Percentiles rank a stretch among this genome's conserved stretches.
Conservation (phyloP, 1,284 basidiomycete species). For the Somion occarium region DNA sequence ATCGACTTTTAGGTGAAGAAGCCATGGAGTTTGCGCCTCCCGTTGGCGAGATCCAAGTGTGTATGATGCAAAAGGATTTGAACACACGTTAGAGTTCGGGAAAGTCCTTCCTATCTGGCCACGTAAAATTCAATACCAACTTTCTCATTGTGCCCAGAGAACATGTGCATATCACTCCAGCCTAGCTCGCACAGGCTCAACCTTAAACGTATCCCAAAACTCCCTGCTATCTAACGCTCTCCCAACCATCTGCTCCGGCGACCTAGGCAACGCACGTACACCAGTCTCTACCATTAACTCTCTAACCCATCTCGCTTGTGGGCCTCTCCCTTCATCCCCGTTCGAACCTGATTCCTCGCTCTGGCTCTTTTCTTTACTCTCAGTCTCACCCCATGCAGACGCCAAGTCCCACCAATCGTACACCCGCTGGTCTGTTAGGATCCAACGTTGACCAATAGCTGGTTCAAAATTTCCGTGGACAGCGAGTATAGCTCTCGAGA, state of each 20-base stretch:
- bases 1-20: not conserved
- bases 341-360: not conserved
- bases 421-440: slow-evolving; percentile 53
- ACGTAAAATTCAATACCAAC: no score
- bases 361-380: slow-evolving; percentile 7
- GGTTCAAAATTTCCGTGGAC: slow-evolving; percentile 39
- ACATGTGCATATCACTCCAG: slow-evolving; percentile 15
- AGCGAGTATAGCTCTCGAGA: slow-evolving; percentile 54
- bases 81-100: no score
- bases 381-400: slow-evolving; percentile 40
- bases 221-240: slow-evolving; percentile 54
- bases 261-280: slow-evolving; percentile 50
- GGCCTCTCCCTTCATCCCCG: slow-evolving; percentile 12
- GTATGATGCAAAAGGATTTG: not conserved
- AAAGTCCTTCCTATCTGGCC: no score
- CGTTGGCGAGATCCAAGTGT: not conserved
- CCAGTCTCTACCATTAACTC: slow-evolving; percentile 51
- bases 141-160: no score
- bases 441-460: slow-evolving; percentile 47
- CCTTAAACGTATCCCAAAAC: slow-evolving; percentile 48
- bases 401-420: slow-evolving; percentile 71
- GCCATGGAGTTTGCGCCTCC: not conserved
- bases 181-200: slow-evolving; percentile 24
- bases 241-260: slow-evolving; percentile 38
- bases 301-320: slow-evolving; percentile 42